These are phyloP conservation scores for Porpolomopsis calyptriformis DNA, from an alignment of 768 basidiomycete genomes.

Conservation along the genomic window DNA sequence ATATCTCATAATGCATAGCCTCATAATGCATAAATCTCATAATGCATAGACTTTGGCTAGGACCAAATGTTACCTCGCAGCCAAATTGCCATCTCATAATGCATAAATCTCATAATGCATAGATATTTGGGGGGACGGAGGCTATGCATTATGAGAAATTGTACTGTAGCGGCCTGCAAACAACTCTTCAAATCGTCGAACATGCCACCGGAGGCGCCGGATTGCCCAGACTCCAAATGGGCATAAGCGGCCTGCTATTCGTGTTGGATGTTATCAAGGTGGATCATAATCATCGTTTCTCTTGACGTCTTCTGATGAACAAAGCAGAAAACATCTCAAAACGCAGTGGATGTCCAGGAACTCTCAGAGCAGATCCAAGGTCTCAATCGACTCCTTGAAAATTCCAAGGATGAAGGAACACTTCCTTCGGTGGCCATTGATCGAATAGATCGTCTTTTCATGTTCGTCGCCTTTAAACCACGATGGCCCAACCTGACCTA, in stretches of 20 bases:
- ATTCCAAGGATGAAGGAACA: background rate
- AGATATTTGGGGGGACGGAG: too few relatives aligned
- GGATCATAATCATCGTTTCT: background rate
- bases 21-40: too few relatives aligned
- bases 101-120: too few relatives aligned
- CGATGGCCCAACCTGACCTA: background rate
- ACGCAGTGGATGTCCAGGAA: constrained; percentile 1
- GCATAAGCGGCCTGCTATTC: background rate
- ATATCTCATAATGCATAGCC: too few relatives aligned
- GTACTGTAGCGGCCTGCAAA: background rate
- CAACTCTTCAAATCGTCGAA: background rate
- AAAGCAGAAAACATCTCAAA: background rate
- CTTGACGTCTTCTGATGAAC: background rate
- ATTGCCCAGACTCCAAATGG: background rate
- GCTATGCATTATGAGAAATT: too few relatives aligned
- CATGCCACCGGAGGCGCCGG: background rate
- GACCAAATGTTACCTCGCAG: too few relatives aligned
- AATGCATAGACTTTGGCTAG: too few relatives aligned
- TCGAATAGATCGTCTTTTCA: constrained; percentile 2
- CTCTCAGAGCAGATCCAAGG: background rate
- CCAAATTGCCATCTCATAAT: too few relatives aligned
- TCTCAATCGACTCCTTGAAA: background rate
- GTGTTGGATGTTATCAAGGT: background rate
- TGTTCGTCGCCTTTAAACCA: background rate
- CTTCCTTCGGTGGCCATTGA: background rate